Conservation (phyloP, 2,329 filamentous ascomycete species). For the Chaetomium sp. region DNA sequence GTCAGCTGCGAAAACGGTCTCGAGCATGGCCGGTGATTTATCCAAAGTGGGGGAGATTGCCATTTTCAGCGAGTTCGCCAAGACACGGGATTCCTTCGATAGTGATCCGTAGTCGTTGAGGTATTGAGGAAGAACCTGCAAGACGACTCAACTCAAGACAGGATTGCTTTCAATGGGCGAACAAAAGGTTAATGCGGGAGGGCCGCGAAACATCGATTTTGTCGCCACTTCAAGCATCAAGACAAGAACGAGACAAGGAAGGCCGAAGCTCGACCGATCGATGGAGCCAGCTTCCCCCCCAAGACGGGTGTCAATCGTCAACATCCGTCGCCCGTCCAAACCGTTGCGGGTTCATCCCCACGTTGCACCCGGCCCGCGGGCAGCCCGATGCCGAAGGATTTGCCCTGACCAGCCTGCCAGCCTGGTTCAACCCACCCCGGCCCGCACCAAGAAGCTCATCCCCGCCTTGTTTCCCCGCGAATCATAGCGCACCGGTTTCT, state of each 20-base stretch:
- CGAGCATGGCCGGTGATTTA: constrained; percentile 19
- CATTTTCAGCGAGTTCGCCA: not conserved
- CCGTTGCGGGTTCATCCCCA: constrained; percentile 7
- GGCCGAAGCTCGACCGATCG: not conserved
- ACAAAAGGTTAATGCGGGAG: no score
- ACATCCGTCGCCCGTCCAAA: not conserved
- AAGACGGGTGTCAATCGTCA: not conserved
- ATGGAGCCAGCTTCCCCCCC: not conserved
- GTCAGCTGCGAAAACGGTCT: constrained; percentile 11
- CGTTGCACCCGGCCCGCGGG: constrained; percentile 16
- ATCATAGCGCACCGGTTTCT: not conserved
- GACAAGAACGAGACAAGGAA: no score
- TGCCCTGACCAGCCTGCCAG: not conserved
- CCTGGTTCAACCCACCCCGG: no score
- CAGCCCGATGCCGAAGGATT: constrained; percentile 5
- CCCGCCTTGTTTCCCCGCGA: not conserved
- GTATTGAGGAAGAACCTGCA: no score
- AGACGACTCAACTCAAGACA: no score
- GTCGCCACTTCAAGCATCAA: no score
- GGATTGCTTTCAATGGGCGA: no score
- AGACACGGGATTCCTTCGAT: constrained; percentile 18
- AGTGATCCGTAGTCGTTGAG: not conserved
- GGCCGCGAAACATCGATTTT: no score
- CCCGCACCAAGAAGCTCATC: not conserved
- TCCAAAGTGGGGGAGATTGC: constrained; percentile 24